Evolutionary conservation across 768 basidiomycete genomes (phyloP).

Genomic region (Boletus reticuloceps): DNA sequence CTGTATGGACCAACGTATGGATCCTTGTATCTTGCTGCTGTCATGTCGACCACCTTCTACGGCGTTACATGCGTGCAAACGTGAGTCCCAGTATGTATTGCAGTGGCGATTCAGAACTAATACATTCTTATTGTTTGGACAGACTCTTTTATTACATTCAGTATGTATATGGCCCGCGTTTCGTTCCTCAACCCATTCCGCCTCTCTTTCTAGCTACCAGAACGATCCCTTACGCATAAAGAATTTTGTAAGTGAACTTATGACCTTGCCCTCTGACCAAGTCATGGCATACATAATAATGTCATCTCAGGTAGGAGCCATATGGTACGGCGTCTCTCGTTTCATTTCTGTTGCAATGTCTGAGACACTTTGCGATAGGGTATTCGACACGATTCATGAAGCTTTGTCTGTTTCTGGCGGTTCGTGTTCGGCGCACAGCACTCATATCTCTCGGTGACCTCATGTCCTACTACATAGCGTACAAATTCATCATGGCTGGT

Average conservation of each 20-base stretch:
- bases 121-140: no score
- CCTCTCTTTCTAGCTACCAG: neutral
- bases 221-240: slow-evolving; percentile 2
- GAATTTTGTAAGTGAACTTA: neutral
- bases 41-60: no score
- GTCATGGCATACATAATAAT: neutral
- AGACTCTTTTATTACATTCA: no score
- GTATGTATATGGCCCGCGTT: no score
- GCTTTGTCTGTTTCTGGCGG: neutral
- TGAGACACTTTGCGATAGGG: neutral
- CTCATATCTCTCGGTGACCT: neutral
- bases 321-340: neutral
- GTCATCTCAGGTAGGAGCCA: neutral
- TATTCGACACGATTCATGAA: neutral
- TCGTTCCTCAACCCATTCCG: no score
- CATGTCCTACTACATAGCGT: neutral
- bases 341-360: no score
- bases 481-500: slow-evolving; percentile 2
- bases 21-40: no score
- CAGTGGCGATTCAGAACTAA: no score
- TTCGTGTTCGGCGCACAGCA: neutral
- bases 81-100: no score
- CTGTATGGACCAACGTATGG: no score
- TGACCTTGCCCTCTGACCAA: no score
- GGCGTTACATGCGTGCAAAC: no score